Base-by-base conservation (phyloP, 2,329 filamentous ascomycete genomes). In the Chrysosporium queenslandicum region DNA sequence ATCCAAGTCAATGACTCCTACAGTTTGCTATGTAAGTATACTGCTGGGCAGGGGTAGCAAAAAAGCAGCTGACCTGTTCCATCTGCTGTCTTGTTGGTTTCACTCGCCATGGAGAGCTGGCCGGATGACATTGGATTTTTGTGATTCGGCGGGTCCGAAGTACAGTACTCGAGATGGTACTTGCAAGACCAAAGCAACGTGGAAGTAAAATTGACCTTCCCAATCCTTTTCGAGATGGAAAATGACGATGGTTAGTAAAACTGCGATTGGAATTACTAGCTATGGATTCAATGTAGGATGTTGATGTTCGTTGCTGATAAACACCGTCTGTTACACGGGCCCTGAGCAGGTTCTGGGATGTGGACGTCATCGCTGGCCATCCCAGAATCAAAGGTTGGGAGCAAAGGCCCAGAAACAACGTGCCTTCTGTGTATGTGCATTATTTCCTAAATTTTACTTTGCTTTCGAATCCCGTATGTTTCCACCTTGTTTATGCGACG, bases 1-100 rank as follows among this genome's bases (percentile, higher is more conserved):
- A 66, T 98, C 92, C 54, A 97, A 77, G 67, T 86, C 74, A 58
- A 94, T 71, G 49, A 96, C 89, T 61, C 91, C 92, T 57, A 29
- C 46, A 29, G 20, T 27, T 29, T 25, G 14, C n/a, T 7, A 50
- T 42, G 40, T 42, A 25, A 50, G 37, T 27, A n/a, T n/a, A n/a
- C n/a, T n/a, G n/a, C n/a, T n/a, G n/a, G n/a, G n/a, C n/a, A n/a
- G n/a, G n/a, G n/a, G n/a, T n/a, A n/a, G n/a, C n/a, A n/a, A n/a
- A n/a, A n/a, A n/a, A n/a, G n/a, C n/a, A n/a, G 58, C 64, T 58
- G 50, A 66, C 64, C 64, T 49, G 64, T 65, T 36, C 64, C 64
- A 54, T 66, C 64, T 21, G 58, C 45, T 41, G 53, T 53, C 39
- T 50, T 49, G 16, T 16, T 43, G 11, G 18, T 34, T 12, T 25